phyloP scores from a whole-genome alignment of 2,329 filamentous ascomycete genomes.

The Ilyonectria sp. region DNA sequence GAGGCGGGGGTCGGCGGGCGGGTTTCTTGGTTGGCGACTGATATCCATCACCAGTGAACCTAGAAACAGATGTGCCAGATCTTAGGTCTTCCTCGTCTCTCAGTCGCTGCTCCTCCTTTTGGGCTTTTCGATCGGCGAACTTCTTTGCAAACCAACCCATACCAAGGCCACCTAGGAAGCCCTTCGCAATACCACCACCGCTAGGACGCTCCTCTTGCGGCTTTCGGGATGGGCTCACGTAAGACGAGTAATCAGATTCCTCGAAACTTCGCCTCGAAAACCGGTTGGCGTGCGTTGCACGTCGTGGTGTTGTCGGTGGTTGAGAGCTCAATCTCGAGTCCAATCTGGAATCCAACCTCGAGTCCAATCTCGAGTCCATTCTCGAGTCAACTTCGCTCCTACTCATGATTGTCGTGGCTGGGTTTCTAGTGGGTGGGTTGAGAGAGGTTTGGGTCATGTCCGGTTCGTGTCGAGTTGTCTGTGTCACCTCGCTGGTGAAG shows the following conservation, averaged over 20 bases:
- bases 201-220: slow-evolving; percentile 61
- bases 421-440: slow-evolving; percentile 63
- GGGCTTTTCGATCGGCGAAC: slow-evolving; percentile 69
- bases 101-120: slow-evolving; percentile 63
- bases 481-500: slow-evolving; percentile 64
- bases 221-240: slow-evolving; percentile 74
- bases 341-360: slow-evolving; percentile 47
- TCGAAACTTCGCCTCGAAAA: slow-evolving; percentile 62
- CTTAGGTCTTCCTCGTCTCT: slow-evolving; percentile 68
- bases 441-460: slow-evolving; percentile 57
- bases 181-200: slow-evolving; percentile 70
- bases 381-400: slow-evolving; percentile 61
- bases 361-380: slow-evolving; percentile 52
- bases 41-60: slow-evolving; percentile 79
- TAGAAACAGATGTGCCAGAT: slow-evolving; percentile 73
- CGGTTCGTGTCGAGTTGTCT: slow-evolving; percentile 46
- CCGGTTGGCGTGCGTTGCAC: slow-evolving; percentile 62
- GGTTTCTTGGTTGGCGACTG: slow-evolving; percentile 62
- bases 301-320: slow-evolving; percentile 63
- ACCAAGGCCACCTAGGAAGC: slow-evolving; percentile 73
- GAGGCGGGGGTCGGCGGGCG: slow-evolving; percentile 49
- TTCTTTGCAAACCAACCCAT: slow-evolving; percentile 79
- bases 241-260: slow-evolving; percentile 72
- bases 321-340: slow-evolving; percentile 55
- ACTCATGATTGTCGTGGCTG: slow-evolving; percentile 60